Evolutionary conservation across 2,329 filamentous ascomycete genomes (phyloP).

Genomic region (Fusarium sp.): DNA sequence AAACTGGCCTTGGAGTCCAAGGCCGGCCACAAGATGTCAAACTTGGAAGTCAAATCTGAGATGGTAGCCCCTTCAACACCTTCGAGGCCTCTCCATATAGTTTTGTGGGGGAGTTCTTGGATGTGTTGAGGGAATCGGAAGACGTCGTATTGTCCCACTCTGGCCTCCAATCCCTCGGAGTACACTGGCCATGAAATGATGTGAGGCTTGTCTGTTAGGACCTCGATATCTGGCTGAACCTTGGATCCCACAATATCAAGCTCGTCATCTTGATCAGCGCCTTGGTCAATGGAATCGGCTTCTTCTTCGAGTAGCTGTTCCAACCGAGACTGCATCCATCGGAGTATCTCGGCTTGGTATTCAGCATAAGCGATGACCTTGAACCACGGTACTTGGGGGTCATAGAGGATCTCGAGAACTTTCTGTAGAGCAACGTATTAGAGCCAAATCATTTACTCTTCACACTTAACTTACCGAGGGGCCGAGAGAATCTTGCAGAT

Average conservation of each 20-base stretch:
- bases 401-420: slow-evolving; percentile 50
- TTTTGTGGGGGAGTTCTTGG: slow-evolving; percentile 25
- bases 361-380: slow-evolving; percentile 42
- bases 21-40: slow-evolving; percentile 23
- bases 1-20: slow-evolving; percentile 14
- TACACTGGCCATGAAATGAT: slow-evolving; percentile 41
- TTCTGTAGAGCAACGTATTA: slow-evolving; percentile 12
- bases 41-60: slow-evolving; percentile 27
- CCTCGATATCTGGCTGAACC: slow-evolving; percentile 32
- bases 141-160: slow-evolving; percentile 22
- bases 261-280: not conserved
- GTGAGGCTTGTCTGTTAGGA: slow-evolving; percentile 28
- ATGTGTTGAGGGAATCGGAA: slow-evolving; percentile 41
- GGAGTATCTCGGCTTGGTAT: slow-evolving; percentile 23
- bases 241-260: not conserved
- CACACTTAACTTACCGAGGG: slow-evolving; percentile 18
- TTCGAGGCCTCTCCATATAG: slow-evolving; percentile 44
- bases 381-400: slow-evolving; percentile 51
- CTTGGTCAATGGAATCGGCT: slow-evolving; percentile 15
- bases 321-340: slow-evolving; percentile 37
- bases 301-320: slow-evolving; percentile 35
- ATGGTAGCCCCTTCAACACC: slow-evolving; percentile 11
- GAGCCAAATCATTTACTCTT: not conserved
- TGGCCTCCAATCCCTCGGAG: not conserved
- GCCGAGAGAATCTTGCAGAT: slow-evolving; percentile 8